These are phyloP conservation scores for Aethionema arabicum DNA, from an alignment of 345 rosid species.

Conservation along the genomic window DNA sequence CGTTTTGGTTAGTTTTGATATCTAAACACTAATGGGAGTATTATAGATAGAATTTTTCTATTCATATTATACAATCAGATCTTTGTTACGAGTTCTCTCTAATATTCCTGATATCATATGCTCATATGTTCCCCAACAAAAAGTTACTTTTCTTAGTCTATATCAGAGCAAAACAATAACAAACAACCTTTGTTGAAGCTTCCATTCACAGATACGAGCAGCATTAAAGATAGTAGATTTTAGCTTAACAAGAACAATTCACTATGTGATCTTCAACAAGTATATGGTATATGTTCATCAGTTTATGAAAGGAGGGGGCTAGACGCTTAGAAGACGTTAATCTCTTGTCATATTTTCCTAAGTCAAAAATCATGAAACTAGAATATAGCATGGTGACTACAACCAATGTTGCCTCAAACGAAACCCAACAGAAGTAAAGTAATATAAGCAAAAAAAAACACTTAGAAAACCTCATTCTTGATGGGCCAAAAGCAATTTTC, in stretches of 20 bases:
- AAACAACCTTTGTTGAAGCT: slow-evolving; percentile 1
- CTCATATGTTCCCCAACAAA: background rate
- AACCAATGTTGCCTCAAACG: slow-evolving; percentile 1
- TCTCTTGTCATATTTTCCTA: slow-evolving; percentile 3
- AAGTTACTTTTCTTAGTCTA: slow-evolving; percentile 4
- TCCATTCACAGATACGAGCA: slow-evolving; percentile 2
- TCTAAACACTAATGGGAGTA: background rate
- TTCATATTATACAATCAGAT: slow-evolving; percentile 4
- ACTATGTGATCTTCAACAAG: background rate
- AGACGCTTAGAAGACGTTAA: too few species aligned
- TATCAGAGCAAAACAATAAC: slow-evolving; percentile 6
- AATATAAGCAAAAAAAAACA: background rate
- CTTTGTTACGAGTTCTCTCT: background rate
- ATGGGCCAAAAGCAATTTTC: background rate
- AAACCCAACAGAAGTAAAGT: slow-evolving; percentile 1
- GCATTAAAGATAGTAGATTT: background rate
- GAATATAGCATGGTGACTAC: slow-evolving; percentile 8
- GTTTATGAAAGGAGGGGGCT: too few species aligned
- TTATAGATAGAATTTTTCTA: background rate
- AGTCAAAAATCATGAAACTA: slow-evolving; percentile 5
- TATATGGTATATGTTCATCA: too few species aligned
- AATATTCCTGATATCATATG: background rate
- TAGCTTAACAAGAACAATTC: slow-evolving; percentile 1
- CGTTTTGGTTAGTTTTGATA: slow-evolving; percentile 1
- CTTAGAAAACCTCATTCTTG: background rate